Percentiles rank a stretch among this genome's conserved stretches.
phyloP scores from a whole-genome alignment of 495 filamentous ascomycete genomes.

The Symbiotaphrina buchneri region DNA sequence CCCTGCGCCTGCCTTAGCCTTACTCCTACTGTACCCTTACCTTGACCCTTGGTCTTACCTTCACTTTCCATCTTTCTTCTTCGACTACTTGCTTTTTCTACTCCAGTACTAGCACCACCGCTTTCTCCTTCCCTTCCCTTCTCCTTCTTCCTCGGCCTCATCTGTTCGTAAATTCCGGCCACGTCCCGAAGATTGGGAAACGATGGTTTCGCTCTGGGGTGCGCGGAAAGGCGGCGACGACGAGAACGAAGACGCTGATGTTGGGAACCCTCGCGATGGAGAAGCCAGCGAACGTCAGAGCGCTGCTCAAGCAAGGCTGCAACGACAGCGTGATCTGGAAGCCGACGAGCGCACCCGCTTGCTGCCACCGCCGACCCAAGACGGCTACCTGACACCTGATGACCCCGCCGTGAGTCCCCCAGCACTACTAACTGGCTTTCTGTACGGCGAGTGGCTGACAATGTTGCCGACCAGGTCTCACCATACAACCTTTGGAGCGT shows the following conservation, averaged over 20 bases:
- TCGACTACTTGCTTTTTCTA: too few relatives aligned
- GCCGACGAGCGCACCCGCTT: slow-evolving; percentile 57
- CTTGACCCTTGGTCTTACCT: too few relatives aligned
- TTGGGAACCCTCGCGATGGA: neutral
- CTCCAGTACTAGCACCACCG: too few relatives aligned
- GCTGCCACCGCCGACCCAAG: slow-evolving; percentile 30
- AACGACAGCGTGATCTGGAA: slow-evolving; percentile 10
- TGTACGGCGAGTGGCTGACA: slow-evolving; percentile 1
- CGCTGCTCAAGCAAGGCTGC: neutral
- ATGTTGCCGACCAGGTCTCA: slow-evolving; percentile 70
- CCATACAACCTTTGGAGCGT: slow-evolving; percentile 92
- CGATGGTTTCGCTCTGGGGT: slow-evolving; percentile 5
- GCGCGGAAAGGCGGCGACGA: slow-evolving; percentile 4
- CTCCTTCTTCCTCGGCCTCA: too few relatives aligned
- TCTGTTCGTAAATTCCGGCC: neutral
- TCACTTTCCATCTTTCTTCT: too few relatives aligned
- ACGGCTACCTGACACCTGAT: slow-evolving; percentile 66
- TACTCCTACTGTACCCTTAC: too few relatives aligned
- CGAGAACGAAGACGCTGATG: neutral
- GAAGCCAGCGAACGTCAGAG: neutral
- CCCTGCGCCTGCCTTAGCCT: too few relatives aligned
- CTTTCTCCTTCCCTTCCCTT: too few relatives aligned
- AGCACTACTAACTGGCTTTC: neutral
- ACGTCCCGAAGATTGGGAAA: too few relatives aligned
- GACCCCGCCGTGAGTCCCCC: slow-evolving; percentile 56